Evolutionary conservation across 257 asterid species (phyloP), one percentile per base, ranked within the genome.

Genomic region (Nicotiana undulata): DNA sequence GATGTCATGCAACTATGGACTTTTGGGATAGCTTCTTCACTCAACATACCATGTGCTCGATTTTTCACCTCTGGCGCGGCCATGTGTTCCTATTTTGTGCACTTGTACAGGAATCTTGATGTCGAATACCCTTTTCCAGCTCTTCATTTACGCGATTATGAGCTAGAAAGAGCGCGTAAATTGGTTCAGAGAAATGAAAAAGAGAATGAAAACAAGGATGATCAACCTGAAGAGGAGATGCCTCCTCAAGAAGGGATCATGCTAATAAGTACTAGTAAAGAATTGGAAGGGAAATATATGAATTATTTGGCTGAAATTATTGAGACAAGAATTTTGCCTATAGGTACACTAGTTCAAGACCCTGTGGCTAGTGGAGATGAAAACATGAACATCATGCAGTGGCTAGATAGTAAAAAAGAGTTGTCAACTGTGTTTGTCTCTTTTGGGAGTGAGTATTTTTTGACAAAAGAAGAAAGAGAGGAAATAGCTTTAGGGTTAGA

Each of bases 1-100:
- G 90, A 88, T 40, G 82, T 88, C 18, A 85, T 90, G 63, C 91
- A 86, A 81, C 90, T 90, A 0, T 86, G 91, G 90, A 87, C 89
- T 2, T 84, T 88, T 0, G 0, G 3, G 2, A 37, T 80, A 0
- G 90, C 93, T 1, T 13, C 75, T 20, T 53, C 29, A 15, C 83
- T 52, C 0, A 18, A 63, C 0, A 88, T 90, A 82, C 91, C 90
- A 2, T 84, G 90, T 0, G 86, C 86, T 10, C 82, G 53, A 52
- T 87, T 87, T 82, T 26, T 86, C 70, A 85, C 90, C 1, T 83
- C 88, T 4, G 84, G 91, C 22, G 78, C 90, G 3, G 80, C 87
- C 9, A 84, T 80, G 86, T 64, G 64, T 34, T 81, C 86, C n/a
- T 81, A 83, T 86, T 83, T 81, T 83, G 80, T 74, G 32, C 91